Evolutionary conservation across 139 green algal species (phyloP).

Genomic region (Chara braunii): DNA sequence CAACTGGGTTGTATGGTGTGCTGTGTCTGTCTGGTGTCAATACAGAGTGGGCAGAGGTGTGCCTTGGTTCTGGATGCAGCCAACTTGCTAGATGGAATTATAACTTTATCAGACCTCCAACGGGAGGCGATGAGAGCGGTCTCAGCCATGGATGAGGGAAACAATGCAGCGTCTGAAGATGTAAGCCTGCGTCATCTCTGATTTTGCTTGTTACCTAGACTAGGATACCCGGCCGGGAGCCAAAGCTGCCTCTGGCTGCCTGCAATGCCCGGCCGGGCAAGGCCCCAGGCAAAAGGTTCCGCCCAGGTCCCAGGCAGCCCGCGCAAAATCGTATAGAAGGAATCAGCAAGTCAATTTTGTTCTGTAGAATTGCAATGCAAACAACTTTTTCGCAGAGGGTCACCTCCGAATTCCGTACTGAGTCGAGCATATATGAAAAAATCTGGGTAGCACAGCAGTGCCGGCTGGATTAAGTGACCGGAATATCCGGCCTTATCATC

Average conservation of each 20-base stretch:
- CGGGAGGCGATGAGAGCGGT: conserved; percentile 13
- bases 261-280: background rate
- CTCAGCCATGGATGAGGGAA: background rate
- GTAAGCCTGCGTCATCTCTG: background rate
- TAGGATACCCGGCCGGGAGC: background rate
- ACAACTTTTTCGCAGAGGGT: too few species aligned
- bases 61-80: conserved; percentile 22
- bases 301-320: too few species aligned
- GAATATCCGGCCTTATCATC: too few species aligned
- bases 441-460: too few species aligned
- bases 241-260: background rate
- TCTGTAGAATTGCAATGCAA: too few species aligned
- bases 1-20: background rate
- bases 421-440: too few species aligned
- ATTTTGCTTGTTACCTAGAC: background rate
- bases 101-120: conserved; percentile 30
- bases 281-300: background rate
- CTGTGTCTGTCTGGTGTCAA: too few species aligned
- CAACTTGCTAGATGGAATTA: conserved; percentile 30
- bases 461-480: too few species aligned
- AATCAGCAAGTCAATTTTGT: too few species aligned
- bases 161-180: background rate
- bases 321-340: too few species aligned
- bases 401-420: too few species aligned
- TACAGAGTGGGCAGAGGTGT: background rate